A percentile compares a stretch with the other conserved stretches of the same genome.
These are phyloP conservation scores for Trichosporon ovoides DNA, from an alignment of 1,284 basidiomycete genomes.

Conservation along the genomic window DNA sequence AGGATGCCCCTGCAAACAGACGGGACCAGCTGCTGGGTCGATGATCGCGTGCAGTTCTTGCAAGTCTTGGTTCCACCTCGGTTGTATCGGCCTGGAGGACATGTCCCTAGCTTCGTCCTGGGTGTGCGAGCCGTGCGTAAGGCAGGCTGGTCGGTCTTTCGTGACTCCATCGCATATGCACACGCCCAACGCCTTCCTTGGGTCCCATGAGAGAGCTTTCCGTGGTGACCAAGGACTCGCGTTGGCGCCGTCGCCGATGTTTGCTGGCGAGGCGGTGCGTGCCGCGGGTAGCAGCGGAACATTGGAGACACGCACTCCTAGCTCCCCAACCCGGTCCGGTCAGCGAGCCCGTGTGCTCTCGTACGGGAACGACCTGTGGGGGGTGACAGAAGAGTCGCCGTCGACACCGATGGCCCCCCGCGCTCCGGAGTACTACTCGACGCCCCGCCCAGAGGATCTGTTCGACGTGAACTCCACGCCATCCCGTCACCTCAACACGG, in stretches of 20 bases:
- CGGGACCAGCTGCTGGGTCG: slow-evolving; percentile 21
- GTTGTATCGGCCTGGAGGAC: slow-evolving; percentile 37
- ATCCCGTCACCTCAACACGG: slow-evolving; percentile 40
- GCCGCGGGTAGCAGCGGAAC: slow-evolving; percentile 24
- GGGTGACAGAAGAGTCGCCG: slow-evolving; percentile 31
- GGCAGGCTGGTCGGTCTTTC: slow-evolving; percentile 22
- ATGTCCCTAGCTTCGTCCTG: slow-evolving; percentile 27
- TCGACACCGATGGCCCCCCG: slow-evolving; percentile 34
- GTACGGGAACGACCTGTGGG: slow-evolving; percentile 40
- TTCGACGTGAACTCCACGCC: slow-evolving; percentile 47
- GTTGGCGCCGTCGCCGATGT: slow-evolving; percentile 44
- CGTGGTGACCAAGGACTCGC: slow-evolving; percentile 39
- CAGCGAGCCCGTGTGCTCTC: slow-evolving; percentile 40
- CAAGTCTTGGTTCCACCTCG: slow-evolving; percentile 42
- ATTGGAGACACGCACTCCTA: slow-evolving; percentile 21
- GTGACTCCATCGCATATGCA: slow-evolving; percentile 29
- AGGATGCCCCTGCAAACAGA: slow-evolving; percentile 33
- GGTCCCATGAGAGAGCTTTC: slow-evolving; percentile 23
- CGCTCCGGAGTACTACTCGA: slow-evolving; percentile 30
- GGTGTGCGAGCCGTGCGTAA: slow-evolving; percentile 37
- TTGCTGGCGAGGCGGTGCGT: slow-evolving; percentile 23
- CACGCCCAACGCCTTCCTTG: neutral
- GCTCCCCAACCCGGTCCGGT: slow-evolving; percentile 19
- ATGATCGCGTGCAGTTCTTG: slow-evolving; percentile 38
- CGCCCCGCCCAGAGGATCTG: slow-evolving; percentile 40